A percentile compares a stretch with the other conserved stretches of the same genome.
phyloP scores from a whole-genome alignment of 805 yeast species.

The Saccharomyces cerevisiae region DNA sequence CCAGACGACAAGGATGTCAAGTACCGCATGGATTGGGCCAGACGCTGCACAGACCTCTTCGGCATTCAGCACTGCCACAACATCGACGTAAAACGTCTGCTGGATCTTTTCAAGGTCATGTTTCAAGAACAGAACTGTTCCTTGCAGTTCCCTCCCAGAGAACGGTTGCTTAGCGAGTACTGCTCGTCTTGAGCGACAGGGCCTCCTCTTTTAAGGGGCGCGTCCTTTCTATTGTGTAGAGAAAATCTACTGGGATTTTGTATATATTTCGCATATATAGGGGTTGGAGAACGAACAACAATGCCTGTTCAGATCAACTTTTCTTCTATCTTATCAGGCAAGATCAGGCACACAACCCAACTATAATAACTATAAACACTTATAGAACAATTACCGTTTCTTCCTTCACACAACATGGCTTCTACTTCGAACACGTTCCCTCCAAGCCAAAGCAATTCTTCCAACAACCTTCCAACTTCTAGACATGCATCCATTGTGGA shows the following conservation, averaged over 20 bases:
- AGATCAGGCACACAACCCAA: not conserved
- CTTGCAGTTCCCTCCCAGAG: conserved; percentile 10
- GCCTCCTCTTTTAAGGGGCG: not conserved
- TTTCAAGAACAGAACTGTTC: conserved; percentile 5
- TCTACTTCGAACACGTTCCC: not conserved
- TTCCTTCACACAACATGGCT: not conserved
- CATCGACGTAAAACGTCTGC: conserved; percentile 17
- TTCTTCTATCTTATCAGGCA: not conserved
- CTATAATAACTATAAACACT: conserved; percentile 2
- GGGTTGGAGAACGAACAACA: not conserved
- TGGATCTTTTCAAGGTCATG: conserved; percentile 18
- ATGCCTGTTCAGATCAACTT: not conserved
- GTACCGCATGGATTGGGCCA: conserved; percentile 29
- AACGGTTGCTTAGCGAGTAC: conserved; percentile 6
- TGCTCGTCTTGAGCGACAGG: not conserved
- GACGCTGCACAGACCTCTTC: conserved; percentile 23
- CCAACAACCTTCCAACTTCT: conserved; percentile 13
- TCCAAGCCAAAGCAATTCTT: conserved; percentile 2
- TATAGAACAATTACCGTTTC: not conserved
- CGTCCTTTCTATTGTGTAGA: not conserved
- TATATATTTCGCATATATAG: not conserved
- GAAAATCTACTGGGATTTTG: not conserved
- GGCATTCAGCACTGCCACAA: conserved; percentile 23
- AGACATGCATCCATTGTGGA: conserved; percentile 68
- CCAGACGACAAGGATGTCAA: conserved; percentile 12